Base-by-base conservation (phyloP, 75 land plant genomes). In the Pinus tabuliformis region DNA sequence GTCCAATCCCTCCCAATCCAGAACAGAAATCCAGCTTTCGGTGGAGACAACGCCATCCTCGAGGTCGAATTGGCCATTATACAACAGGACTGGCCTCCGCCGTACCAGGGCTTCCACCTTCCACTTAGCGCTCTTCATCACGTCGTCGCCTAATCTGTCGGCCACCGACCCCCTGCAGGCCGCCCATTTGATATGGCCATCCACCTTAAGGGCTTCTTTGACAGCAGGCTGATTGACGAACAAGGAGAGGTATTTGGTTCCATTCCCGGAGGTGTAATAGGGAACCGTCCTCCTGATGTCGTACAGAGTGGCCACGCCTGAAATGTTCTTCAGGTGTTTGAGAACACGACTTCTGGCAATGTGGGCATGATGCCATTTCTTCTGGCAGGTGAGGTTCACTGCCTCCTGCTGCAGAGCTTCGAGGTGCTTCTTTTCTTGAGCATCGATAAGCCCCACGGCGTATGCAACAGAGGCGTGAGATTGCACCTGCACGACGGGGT, bases 81-180 rank as follows among this genome's bases (percentile, higher is more conserved):
- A 94, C 61, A 94, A 76, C 76, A 94, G 79, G 15, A 94, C 90
- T 63, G 75, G 86, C 5, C 73, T 82, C 28, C 79, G 74, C 62
- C 71, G 80, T 59, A 91, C 81, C 59, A 94, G 54, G 21, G 63
- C 78, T 59, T 94, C 94, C 24, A 94, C 89, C 92, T 81, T 86
- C 79, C 73, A 80, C 81, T 88, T 94, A 22, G 66, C 85, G 63
- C 97, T 91, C 86, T 91, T 91, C 91, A 92, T 92, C 73, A 89
- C 84, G 70, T 94, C 94, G 2, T 39, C 78, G 22, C 80, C 83
- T 78, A 94, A 70, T 18, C 76, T 84, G 13, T 36, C 59, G 37
- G 58, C 73, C 20, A 88, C 94, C 3, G 28, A 42, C 54, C 68
- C 76, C 70, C 82, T 88, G 78, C 92, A 90, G 1, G 22, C 76